Conservation (phyloP, 164 flowering plant species). For the Litsea cubeba region DNA sequence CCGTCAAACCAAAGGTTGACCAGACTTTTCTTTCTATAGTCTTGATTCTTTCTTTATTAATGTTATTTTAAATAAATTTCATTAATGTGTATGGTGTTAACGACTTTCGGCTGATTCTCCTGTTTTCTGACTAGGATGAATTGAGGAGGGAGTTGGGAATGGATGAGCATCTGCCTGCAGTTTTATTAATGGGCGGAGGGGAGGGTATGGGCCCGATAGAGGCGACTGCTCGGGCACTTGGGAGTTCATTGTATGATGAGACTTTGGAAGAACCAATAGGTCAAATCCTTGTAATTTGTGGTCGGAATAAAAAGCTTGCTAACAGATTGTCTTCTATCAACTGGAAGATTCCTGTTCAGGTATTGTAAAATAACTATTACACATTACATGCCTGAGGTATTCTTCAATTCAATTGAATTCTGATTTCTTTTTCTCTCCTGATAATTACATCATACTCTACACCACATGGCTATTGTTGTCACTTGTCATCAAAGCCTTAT, state of each 20-base stretch:
- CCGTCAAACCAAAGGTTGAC: constrained; percentile 80
- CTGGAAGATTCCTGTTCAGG: constrained; percentile 97
- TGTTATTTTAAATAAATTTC: neutral
- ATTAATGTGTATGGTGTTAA: neutral
- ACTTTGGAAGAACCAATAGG: constrained; percentile 64
- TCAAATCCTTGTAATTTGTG: constrained; percentile 89
- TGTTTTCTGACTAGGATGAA: constrained; percentile 39
- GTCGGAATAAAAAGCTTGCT: constrained; percentile 84
- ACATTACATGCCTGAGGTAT: neutral
- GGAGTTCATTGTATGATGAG: constrained; percentile 69
- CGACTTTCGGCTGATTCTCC: neutral
- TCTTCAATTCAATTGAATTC: no score
- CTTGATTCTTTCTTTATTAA: neutral
- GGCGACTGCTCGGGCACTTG: constrained; percentile 90
- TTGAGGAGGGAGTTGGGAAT: constrained; percentile 81
- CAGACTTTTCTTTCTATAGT: neutral
- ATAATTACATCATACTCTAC: no score
- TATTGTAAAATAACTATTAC: constrained; percentile 15
- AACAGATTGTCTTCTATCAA: constrained; percentile 53
- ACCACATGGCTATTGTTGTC: no score
- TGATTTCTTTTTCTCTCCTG: no score
- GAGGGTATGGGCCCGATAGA: constrained; percentile 99
- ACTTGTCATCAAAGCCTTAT: no score
- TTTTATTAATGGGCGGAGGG: constrained; percentile 96
- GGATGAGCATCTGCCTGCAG: constrained; percentile 93